Percentiles rank a stretch among this genome's conserved stretches.
Conservation (phyloP, 1,139 yeast genomes). For the Lodderomyces orthopsilosis region DNA sequence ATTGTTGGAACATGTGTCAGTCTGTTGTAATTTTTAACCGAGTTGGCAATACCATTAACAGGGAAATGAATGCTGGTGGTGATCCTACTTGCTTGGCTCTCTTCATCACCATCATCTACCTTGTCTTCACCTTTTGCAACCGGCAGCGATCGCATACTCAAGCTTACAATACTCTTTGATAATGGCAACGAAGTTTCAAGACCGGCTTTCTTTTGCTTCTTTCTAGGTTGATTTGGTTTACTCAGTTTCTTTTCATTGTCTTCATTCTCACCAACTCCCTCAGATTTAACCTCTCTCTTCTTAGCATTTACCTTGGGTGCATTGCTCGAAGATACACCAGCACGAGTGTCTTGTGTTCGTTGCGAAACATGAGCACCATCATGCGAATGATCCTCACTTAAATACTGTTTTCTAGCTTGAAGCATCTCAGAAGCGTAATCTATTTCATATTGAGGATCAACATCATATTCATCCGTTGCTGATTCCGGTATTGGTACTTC, state of each 20-base stretch:
- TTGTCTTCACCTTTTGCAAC: background rate
- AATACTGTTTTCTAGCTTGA: slow-evolving; percentile 55
- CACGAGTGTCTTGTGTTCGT: background rate
- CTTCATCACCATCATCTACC: background rate
- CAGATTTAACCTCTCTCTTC: background rate
- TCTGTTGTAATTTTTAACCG: slow-evolving; percentile 13
- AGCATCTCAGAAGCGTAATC: slow-evolving; percentile 72
- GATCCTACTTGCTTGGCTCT: background rate
- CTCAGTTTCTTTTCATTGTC: background rate
- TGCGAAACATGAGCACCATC: slow-evolving; percentile 3
- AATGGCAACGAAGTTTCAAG: slow-evolving; percentile 11
- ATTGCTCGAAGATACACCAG: background rate
- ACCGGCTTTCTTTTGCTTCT: slow-evolving; percentile 8
- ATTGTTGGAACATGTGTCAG: slow-evolving; percentile 3
- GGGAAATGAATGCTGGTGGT: slow-evolving; percentile 19
- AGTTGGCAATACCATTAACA: slow-evolving; percentile 17
- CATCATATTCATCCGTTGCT: slow-evolving; percentile 48
- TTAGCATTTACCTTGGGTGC: background rate
- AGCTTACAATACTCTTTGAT: slow-evolving; percentile 10
- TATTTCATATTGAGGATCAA: slow-evolving; percentile 69
- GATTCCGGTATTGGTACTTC: slow-evolving; percentile 40
- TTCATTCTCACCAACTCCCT: background rate
- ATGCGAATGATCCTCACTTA: slow-evolving; percentile 41
- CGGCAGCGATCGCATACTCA: background rate
- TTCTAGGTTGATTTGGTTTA: background rate